phyloP scores from a whole-genome alignment of 345 rosid species.

The Tarenaya hassleriana region DNA sequence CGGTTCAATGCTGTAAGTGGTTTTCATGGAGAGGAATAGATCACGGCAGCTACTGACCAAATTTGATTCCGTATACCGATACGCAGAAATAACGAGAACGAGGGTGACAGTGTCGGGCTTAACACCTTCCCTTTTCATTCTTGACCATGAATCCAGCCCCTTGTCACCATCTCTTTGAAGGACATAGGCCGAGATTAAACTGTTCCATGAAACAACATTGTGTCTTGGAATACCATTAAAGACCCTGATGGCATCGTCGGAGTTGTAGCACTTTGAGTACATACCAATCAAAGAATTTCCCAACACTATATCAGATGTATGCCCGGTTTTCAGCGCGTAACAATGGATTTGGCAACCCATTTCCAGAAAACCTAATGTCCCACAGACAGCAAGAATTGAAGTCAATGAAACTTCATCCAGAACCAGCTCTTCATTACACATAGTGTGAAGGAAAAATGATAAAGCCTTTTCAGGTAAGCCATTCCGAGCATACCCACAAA shows the following conservation, averaged over 20 bases:
- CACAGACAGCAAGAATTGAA: conserved; percentile 56
- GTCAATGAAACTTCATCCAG: conserved; percentile 57
- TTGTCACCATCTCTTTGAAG: conserved; percentile 67
- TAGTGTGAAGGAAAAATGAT: conserved; percentile 35
- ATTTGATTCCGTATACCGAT: conserved; percentile 41
- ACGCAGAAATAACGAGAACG: conserved; percentile 47
- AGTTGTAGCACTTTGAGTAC: conserved; percentile 61
- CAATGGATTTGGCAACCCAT: conserved; percentile 72
- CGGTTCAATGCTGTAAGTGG: conserved; percentile 41
- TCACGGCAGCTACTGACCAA: conserved; percentile 45
- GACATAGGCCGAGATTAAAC: conserved; percentile 58
- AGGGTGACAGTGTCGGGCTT: conserved; percentile 54
- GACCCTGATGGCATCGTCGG: conserved; percentile 38
- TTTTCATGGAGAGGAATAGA: conserved; percentile 53
- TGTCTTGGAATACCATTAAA: conserved; percentile 43
- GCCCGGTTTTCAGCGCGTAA: conserved; percentile 51
- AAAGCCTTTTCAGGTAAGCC: conserved; percentile 70
- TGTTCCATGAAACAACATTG: conserved; percentile 71
- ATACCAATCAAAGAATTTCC: conserved; percentile 66
- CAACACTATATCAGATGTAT: conserved; percentile 40
- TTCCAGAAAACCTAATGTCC: conserved; percentile 59
- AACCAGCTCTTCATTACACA: conserved; percentile 36
- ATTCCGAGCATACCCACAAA: conserved; percentile 66
- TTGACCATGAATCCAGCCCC: conserved; percentile 52
- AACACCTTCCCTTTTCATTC: conserved; percentile 36